Evolutionary conservation across 2,329 filamentous ascomycete genomes (phyloP).

Genomic region (Colletotrichum scovillei): DNA sequence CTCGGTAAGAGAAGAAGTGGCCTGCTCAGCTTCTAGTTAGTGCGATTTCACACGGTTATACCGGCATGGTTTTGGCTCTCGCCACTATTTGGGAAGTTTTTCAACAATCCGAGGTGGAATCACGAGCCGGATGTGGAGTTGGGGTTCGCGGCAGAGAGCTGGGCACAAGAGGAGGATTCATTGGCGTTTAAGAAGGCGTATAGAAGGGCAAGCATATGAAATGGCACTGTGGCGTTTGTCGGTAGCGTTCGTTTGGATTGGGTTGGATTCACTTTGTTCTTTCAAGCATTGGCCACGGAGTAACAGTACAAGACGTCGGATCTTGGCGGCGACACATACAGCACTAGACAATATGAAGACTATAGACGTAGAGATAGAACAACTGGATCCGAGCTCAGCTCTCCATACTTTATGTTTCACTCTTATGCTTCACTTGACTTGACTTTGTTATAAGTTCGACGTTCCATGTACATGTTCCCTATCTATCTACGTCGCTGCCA

Average conservation of each 20-base stretch:
- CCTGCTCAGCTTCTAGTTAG: constrained; percentile 54
- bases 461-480: too few species aligned
- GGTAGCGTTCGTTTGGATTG: neutral
- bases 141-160: neutral
- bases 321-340: neutral
- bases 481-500: too few species aligned
- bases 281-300: neutral
- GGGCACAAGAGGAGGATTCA: neutral
- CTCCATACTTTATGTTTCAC: neutral
- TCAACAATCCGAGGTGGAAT: neutral
- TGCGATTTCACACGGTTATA: neutral
- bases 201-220: constrained; percentile 7
- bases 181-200: neutral
- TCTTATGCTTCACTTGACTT: too few species aligned
- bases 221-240: neutral
- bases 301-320: neutral
- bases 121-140: neutral
- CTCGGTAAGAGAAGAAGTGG: constrained; percentile 69
- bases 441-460: too few species aligned
- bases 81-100: neutral
- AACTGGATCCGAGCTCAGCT: neutral
- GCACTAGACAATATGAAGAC: neutral
- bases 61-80: neutral
- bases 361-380: neutral
- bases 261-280: neutral